phyloP scores from a whole-genome alignment of 2,329 filamentous ascomycete species.

The Leptographium radiaticola region DNA sequence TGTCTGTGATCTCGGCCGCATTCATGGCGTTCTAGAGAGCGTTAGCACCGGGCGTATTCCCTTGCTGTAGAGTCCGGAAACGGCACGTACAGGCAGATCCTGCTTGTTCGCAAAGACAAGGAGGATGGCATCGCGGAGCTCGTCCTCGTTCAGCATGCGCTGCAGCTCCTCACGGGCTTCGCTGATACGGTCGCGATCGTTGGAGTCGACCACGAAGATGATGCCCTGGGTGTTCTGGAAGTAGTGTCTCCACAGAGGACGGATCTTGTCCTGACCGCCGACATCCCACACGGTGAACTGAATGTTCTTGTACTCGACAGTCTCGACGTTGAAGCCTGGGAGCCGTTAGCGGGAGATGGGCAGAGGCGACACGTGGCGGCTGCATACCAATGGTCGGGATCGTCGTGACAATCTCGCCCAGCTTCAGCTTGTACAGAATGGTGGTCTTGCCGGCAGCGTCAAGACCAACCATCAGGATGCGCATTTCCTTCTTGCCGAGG shows the following conservation, averaged over 20 bases:
- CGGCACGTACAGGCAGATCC: slow-evolving; percentile 75
- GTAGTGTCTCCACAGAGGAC: slow-evolving; percentile 98
- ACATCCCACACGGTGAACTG: slow-evolving; percentile 99
- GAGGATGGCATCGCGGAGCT: slow-evolving; percentile 93
- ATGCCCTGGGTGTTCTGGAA: slow-evolving; percentile 99
- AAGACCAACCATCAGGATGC: slow-evolving; percentile 99
- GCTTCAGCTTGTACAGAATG: slow-evolving; percentile 99
- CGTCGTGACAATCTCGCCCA: slow-evolving; percentile 97
- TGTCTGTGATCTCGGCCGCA: slow-evolving; percentile 98
- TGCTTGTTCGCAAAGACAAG: slow-evolving; percentile 99
- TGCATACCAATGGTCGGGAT: slow-evolving; percentile 90
- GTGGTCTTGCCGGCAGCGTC: slow-evolving; percentile 99
- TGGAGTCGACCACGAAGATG: slow-evolving; percentile 99
- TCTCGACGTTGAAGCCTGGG: slow-evolving; percentile 97
- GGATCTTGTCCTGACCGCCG: slow-evolving; percentile 99
- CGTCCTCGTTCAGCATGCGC: slow-evolving; percentile 97
- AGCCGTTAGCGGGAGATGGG: not conserved
- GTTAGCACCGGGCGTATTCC: not conserved
- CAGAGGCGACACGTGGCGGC: not conserved
- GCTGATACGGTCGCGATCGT: slow-evolving; percentile 94
- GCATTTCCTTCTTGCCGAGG: slow-evolving; percentile 99
- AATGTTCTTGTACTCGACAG: slow-evolving; percentile 99
- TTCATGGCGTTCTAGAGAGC: slow-evolving; percentile 78
- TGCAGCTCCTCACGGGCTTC: slow-evolving; percentile 95
- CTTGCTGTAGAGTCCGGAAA: too few species aligned